Conservation (phyloP, 148 eudicot species). For the Polygonum maritimum region DNA sequence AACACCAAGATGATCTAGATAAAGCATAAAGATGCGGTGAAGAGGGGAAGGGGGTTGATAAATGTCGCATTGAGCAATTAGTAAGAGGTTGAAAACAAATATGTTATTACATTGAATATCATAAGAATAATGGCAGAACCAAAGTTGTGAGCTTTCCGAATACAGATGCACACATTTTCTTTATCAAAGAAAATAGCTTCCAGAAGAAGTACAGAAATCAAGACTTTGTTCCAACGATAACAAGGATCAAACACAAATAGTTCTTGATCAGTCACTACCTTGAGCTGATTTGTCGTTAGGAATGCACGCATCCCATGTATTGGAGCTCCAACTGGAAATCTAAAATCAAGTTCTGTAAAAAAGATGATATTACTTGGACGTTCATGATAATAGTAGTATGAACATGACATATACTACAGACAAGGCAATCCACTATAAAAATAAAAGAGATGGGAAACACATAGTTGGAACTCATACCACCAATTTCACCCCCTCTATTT, state of each 20-base stretch:
- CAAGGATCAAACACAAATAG: background rate
- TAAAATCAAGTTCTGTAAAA: conserved; percentile 81
- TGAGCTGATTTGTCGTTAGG: conserved; percentile 87
- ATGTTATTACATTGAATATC: background rate
- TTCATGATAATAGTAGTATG: background rate
- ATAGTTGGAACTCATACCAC: conserved; percentile 46
- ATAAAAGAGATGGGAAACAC: background rate
- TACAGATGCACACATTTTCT: background rate
- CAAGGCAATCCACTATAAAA: conserved; percentile 1
- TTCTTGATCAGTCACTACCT: conserved; percentile 34
- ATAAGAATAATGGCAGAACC: background rate
- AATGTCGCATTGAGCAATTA: background rate
- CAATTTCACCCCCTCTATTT: conserved; percentile 85
- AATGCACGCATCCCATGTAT: conserved; percentile 90
- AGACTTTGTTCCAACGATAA: background rate
- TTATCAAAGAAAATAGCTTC: background rate
- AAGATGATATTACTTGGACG: background rate
- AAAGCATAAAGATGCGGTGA: background rate
- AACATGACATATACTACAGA: background rate
- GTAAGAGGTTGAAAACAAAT: background rate
- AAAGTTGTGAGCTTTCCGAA: background rate
- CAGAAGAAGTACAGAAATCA: background rate
- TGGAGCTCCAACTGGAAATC: conserved; percentile 95
- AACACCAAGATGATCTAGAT: background rate
- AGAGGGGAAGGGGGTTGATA: background rate